A percentile compares a stretch with the other conserved stretches of the same genome.
These are phyloP conservation scores for Hyaloscypha variabilis DNA, from an alignment of 495 filamentous ascomycete genomes.

Conservation along the genomic window DNA sequence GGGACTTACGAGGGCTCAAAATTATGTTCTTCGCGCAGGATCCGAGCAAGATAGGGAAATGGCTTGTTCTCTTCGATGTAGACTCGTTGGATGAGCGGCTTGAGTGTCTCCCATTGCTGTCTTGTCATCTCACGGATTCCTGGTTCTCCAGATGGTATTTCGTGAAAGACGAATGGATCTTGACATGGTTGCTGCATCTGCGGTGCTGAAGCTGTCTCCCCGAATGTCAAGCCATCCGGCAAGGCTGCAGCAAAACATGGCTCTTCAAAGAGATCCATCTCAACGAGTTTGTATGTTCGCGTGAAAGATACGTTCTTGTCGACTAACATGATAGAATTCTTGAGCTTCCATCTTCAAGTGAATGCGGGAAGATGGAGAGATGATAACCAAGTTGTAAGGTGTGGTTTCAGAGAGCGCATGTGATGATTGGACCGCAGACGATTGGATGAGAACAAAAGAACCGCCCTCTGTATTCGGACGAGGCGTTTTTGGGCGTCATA, in stretches of 20 bases:
- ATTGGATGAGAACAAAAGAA: neutral
- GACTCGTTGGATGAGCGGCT: neutral
- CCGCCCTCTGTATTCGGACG: neutral
- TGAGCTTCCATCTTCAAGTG: neutral
- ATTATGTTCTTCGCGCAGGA: neutral
- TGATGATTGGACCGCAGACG: neutral
- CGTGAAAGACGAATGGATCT: neutral
- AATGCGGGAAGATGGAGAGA: neutral
- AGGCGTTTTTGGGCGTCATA: neutral
- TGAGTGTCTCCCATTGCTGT: conserved; percentile 1
- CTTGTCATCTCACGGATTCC: neutral
- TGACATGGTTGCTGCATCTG: neutral
- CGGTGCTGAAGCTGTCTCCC: too few species aligned
- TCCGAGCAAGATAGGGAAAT: neutral
- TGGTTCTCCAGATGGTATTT: neutral
- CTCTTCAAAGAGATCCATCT: neutral
- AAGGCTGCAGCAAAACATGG: neutral
- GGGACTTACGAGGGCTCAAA: neutral
- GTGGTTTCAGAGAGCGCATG: neutral
- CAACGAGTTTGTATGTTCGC: too few species aligned
- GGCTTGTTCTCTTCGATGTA: conserved; percentile 2
- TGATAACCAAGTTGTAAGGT: neutral
- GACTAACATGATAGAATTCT: neutral
- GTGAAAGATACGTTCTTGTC: too few species aligned
- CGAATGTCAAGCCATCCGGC: neutral